Percentiles rank a stretch among this genome's conserved stretches.
Evolutionary conservation across 164 flowering plant genomes (phyloP).

Genomic region (Macadamia integrifolia): DNA sequence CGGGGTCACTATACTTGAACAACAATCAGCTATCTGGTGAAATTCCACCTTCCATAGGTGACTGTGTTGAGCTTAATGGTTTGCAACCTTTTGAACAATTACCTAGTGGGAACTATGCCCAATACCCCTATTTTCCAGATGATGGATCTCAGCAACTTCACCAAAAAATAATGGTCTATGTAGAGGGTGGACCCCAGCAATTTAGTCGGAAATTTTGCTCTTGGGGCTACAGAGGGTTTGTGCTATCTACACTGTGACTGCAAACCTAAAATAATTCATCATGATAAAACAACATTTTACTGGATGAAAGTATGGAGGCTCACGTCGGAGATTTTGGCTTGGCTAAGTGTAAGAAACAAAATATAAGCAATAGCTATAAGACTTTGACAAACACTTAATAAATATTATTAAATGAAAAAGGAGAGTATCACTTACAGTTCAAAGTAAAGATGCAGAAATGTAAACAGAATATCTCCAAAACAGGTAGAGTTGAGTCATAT

Average conservation of each 20-base stretch:
- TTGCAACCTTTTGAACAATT: constrained; percentile 53
- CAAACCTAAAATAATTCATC: constrained; percentile 58
- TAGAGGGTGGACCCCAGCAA: background rate
- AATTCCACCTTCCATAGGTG: constrained; percentile 36
- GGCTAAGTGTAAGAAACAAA: constrained; percentile 22
- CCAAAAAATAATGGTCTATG: constrained; percentile 45
- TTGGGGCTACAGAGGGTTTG: constrained; percentile 61
- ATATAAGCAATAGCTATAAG: too few relatives aligned
- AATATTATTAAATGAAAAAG: too few relatives aligned
- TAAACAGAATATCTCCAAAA: too few relatives aligned
- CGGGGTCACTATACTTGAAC: constrained; percentile 44
- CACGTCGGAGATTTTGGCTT: constrained; percentile 67
- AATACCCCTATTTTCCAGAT: constrained; percentile 34
- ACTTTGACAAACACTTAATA: too few relatives aligned
- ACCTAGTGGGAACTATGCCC: constrained; percentile 42
- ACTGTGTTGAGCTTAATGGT: constrained; percentile 37
- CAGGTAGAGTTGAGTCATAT: too few relatives aligned
- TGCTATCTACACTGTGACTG: constrained; percentile 57
- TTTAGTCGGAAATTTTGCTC: constrained; percentile 29
- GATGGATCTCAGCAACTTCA: constrained; percentile 49
- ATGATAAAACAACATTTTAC: constrained; percentile 55
- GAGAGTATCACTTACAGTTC: too few relatives aligned
- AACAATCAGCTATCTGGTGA: constrained; percentile 44
- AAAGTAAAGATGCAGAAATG: too few relatives aligned
- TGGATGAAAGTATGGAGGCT: constrained; percentile 42